Conservation (phyloP, 2,329 filamentous ascomycete genomes). For the Colletotrichum gloeosporioides region DNA sequence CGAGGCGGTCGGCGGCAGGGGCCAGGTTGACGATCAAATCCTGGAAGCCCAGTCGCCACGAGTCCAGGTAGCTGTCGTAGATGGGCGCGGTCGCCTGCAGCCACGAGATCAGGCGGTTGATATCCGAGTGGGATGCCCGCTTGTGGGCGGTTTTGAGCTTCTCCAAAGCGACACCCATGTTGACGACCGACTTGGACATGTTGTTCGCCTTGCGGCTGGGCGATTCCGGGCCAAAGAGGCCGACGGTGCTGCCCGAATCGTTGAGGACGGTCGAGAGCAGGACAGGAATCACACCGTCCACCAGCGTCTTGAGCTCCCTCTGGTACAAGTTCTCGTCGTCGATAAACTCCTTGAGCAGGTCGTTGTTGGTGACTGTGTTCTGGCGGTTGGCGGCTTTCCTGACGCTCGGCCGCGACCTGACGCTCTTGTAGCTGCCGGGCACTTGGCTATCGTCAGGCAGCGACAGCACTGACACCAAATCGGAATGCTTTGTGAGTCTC, state of each 20-base stretch:
- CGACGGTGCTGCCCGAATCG: conserved; percentile 66
- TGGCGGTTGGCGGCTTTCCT: conserved; percentile 73
- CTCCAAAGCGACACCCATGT: conserved; percentile 92
- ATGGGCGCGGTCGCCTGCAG: conserved; percentile 77
- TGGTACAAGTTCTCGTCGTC: conserved; percentile 88
- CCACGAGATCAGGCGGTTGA: conserved; percentile 79
- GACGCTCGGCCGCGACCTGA: conserved; percentile 79
- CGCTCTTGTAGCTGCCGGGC: conserved; percentile 68
- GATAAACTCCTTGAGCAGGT: conserved; percentile 80
- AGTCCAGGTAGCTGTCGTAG: conserved; percentile 84
- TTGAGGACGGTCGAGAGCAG: conserved; percentile 85
- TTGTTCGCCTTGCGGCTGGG: conserved; percentile 59
- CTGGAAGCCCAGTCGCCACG: conserved; percentile 93
- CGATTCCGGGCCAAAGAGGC: conserved; percentile 67
- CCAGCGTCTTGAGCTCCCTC: conserved; percentile 88
- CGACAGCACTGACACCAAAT: conserved; percentile 92
- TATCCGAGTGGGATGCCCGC: conserved; percentile 76
- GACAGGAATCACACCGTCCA: conserved; percentile 94
- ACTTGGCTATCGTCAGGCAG: conserved; percentile 63
- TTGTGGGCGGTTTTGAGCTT: conserved; percentile 82
- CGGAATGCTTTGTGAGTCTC: conserved; percentile 87
- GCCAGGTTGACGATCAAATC: conserved; percentile 94
- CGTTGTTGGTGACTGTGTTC: conserved; percentile 72
- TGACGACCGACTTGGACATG: conserved; percentile 85
- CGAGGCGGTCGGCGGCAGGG: conserved; percentile 59